Base-by-base conservation (phyloP, 495 filamentous ascomycete genomes). In the Aspergillus panamensis region DNA sequence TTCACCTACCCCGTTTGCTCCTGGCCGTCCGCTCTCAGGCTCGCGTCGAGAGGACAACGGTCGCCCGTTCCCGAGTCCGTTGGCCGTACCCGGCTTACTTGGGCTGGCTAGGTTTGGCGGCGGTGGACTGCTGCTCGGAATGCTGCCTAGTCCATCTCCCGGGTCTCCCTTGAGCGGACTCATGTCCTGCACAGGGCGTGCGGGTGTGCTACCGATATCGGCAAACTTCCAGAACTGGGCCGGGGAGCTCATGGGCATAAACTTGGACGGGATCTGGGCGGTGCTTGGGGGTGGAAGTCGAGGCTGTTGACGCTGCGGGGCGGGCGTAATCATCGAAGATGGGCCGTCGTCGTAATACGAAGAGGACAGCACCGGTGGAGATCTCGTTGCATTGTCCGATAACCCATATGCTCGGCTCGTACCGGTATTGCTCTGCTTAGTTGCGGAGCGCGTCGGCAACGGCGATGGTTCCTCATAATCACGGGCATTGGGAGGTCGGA, bases 161-260 rank as follows among this genome's bases (percentile, higher is more conserved):
- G 80, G 58, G 43, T 78, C 73, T 8, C 76, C 72, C 66, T 81
- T 83, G n/a, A 82, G 50, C 6, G 86, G 84, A 62, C 81, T 88
- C 70, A 82, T 75, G 42, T 88, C 84, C 9, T 78, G 72, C 31
- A 78, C 75, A 1, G 83, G 79, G 57, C 83, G 82, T 3, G 88
- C 84, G 37, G 92, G 92, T 1, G 92, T 96, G 71, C 84, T 91
- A 10, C 87, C 84, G 81, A 76, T 73, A 59, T 75, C 69, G 32
- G 73, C 84, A 66, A 88, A 94, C 66, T 90, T 95, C 93, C 93
- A 97, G 74, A 97, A 97, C 17, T 93, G 91, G n/a, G 95, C 94
- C 0, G 94, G 94, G 19, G 89, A 95, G 67, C 88, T 93, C 67
- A 93, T 92, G 16, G 92, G 90, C 84, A 97, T 92, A 73, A 92